Conservation (phyloP, 2,329 filamentous ascomycete genomes). For the Coleophoma eucalyptorum region DNA sequence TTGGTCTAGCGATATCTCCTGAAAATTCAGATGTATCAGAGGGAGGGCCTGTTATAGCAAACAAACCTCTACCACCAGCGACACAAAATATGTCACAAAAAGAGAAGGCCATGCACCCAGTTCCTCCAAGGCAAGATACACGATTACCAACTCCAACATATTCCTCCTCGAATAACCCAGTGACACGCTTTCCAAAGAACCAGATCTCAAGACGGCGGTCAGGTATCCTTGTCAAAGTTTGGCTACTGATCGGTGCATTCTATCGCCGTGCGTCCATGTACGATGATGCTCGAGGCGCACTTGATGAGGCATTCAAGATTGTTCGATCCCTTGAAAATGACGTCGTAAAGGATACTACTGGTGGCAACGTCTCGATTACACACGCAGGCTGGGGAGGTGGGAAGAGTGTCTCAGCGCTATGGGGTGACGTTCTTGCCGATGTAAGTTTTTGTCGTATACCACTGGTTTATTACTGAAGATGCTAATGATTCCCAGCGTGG, state of each 20-base stretch:
- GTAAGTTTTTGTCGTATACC: constrained; percentile 42
- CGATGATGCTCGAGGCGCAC: constrained; percentile 75
- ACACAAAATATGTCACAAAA: constrained; percentile 22
- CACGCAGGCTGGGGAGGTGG: constrained; percentile 72
- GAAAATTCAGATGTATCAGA: constrained; percentile 1
- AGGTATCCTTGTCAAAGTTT: constrained; percentile 68
- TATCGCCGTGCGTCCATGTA: constrained; percentile 79
- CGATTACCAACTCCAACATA: constrained; percentile 10
- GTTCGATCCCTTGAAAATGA: constrained; percentile 69
- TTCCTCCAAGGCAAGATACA: constrained; percentile 13
- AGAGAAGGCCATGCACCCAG: constrained; percentile 13
- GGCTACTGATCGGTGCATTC: constrained; percentile 85
- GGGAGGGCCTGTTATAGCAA: not conserved
- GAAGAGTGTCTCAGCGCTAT: constrained; percentile 78
- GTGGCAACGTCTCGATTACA: constrained; percentile 59
- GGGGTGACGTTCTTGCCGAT: constrained; percentile 80
- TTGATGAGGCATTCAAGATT: constrained; percentile 77
- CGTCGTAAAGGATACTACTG: constrained; percentile 53
- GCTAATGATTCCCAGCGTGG: constrained; percentile 28
- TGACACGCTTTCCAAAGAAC: constrained; percentile 45
- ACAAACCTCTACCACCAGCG: constrained; percentile 14
- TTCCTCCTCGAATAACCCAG: constrained; percentile 18
- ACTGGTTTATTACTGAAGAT: constrained; percentile 3
- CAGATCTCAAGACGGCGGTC: constrained; percentile 46
- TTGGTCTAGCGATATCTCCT: constrained; percentile 6